A percentile compares a stretch with the other conserved stretches of the same genome.
Conservation (phyloP, 2,329 filamentous ascomycete species). For the Colletotrichum sojae region DNA sequence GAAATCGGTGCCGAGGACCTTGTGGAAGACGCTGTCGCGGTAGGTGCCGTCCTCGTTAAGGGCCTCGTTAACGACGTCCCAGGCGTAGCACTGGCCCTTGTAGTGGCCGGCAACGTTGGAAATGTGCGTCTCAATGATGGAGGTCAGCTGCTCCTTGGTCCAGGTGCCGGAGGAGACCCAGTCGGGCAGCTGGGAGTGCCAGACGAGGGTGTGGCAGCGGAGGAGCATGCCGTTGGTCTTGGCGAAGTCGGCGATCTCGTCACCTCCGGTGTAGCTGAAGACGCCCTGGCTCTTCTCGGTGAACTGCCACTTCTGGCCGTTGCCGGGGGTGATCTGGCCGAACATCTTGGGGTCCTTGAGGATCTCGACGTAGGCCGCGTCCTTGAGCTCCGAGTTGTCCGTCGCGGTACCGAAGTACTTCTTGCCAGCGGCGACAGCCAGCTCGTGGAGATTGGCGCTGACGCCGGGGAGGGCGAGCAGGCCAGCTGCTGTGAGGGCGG, state of each 20-base stretch:
- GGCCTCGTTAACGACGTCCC: slow-evolving; percentile 68
- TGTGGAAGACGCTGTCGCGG: slow-evolving; percentile 55
- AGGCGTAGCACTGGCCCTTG: slow-evolving; percentile 62
- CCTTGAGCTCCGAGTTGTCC: slow-evolving; percentile 66
- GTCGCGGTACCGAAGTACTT: slow-evolving; percentile 77
- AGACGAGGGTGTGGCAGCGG: slow-evolving; percentile 65
- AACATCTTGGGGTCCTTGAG: slow-evolving; percentile 73
- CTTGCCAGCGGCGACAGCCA: slow-evolving; percentile 47
- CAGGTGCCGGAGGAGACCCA: slow-evolving; percentile 59
- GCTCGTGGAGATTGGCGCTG: slow-evolving; percentile 53
- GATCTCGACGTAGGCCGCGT: slow-evolving; percentile 68
- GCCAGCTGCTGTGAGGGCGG: slow-evolving; percentile 33
- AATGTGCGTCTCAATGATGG: slow-evolving; percentile 66
- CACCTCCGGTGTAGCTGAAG: slow-evolving; percentile 72
- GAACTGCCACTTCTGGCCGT: slow-evolving; percentile 75
- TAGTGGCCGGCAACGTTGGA: slow-evolving; percentile 61
- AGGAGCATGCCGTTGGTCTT: slow-evolving; percentile 46
- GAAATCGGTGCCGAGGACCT: slow-evolving; percentile 60
- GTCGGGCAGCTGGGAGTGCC: slow-evolving; percentile 61
- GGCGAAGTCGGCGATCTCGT: slow-evolving; percentile 65
- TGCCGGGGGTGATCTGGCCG: slow-evolving; percentile 75
- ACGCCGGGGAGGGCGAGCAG: slow-evolving; percentile 35
- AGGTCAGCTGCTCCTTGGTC: slow-evolving; percentile 49
- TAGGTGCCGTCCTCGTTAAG: slow-evolving; percentile 59
- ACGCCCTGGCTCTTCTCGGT: slow-evolving; percentile 69